Evolutionary conservation across 148 eudicot genomes (phyloP).

Genomic region (Gaultheria prostrata): DNA sequence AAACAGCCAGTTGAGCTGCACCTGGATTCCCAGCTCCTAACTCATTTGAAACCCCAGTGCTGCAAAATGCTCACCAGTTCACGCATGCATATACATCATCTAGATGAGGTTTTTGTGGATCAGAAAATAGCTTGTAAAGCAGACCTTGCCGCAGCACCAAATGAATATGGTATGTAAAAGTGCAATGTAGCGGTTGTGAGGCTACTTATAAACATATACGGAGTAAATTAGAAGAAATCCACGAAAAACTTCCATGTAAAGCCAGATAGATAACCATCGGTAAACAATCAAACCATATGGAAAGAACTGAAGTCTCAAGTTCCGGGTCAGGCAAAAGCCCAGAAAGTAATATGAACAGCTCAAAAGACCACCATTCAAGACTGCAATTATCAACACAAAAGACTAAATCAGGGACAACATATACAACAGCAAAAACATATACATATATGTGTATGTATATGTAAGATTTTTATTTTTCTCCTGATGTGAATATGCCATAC

Average conservation of each 20-base stretch:
- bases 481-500: conserved; percentile 16
- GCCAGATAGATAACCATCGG: background rate
- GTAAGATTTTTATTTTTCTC: background rate
- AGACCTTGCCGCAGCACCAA: conserved; percentile 49
- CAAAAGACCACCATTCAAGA: conserved; percentile 53
- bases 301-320: conserved; percentile 47
- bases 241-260: background rate
- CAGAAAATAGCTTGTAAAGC: conserved; percentile 11
- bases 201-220: conserved; percentile 21
- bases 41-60: conserved; percentile 48
- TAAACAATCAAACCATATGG: conserved; percentile 35
- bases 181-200: conserved; percentile 33
- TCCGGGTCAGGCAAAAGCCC: conserved; percentile 42
- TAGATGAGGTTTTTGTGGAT: background rate
- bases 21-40: conserved; percentile 47
- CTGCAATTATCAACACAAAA: conserved; percentile 17
- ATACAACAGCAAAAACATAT: no score
- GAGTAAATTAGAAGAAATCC: background rate
- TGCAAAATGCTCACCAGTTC: conserved; percentile 3
- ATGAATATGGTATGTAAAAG: conserved; percentile 34
- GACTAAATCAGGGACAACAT: conserved; percentile 1
- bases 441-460: no score
- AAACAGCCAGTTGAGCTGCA: conserved; percentile 26
- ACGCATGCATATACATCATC: background rate
- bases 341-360: conserved; percentile 32